A percentile compares a stretch with the other conserved stretches of the same genome.
These are phyloP conservation scores for Mycosphaerella sp. DNA, from an alignment of 2,329 filamentous ascomycete species.

Conservation along the genomic window DNA sequence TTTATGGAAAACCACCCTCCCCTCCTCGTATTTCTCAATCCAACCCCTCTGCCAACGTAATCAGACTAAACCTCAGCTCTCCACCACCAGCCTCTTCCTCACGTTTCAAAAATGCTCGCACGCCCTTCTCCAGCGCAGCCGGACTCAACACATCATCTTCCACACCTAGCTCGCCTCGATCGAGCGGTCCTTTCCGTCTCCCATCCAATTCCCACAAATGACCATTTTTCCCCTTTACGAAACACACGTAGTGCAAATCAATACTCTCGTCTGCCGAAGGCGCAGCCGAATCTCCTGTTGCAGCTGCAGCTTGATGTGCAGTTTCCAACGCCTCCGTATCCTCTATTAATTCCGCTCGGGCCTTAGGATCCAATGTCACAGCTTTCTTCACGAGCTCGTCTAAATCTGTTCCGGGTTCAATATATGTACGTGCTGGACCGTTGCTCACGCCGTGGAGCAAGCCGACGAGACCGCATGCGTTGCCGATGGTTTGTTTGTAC, in stretches of 20 bases:
- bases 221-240: slow-evolving; percentile 66
- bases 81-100: slow-evolving; percentile 51
- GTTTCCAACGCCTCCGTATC: slow-evolving; percentile 65
- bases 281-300: slow-evolving; percentile 68
- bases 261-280: slow-evolving; percentile 72
- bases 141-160: slow-evolving; percentile 54
- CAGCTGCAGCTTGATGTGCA: slow-evolving; percentile 73
- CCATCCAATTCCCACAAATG: slow-evolving; percentile 77
- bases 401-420: slow-evolving; percentile 54
- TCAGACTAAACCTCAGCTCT: slow-evolving; percentile 57
- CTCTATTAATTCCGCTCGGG: slow-evolving; percentile 70
- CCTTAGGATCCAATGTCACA: slow-evolving; percentile 58
- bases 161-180: slow-evolving; percentile 45
- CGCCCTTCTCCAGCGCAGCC: slow-evolving; percentile 65
- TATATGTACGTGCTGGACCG: slow-evolving; percentile 58
- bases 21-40: slow-evolving; percentile 36
- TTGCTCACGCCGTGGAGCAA: slow-evolving; percentile 77
- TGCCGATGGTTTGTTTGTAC: slow-evolving; percentile 92
- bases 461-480: slow-evolving; percentile 88
- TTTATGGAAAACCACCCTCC: neutral
- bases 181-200: slow-evolving; percentile 62
- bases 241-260: slow-evolving; percentile 95
- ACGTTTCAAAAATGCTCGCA: slow-evolving; percentile 53
- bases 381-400: slow-evolving; percentile 61
- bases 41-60: slow-evolving; percentile 53